These are phyloP conservation scores for Melaleuca alternifolia DNA, from an alignment of 345 rosid genomes.

Conservation along the genomic window DNA sequence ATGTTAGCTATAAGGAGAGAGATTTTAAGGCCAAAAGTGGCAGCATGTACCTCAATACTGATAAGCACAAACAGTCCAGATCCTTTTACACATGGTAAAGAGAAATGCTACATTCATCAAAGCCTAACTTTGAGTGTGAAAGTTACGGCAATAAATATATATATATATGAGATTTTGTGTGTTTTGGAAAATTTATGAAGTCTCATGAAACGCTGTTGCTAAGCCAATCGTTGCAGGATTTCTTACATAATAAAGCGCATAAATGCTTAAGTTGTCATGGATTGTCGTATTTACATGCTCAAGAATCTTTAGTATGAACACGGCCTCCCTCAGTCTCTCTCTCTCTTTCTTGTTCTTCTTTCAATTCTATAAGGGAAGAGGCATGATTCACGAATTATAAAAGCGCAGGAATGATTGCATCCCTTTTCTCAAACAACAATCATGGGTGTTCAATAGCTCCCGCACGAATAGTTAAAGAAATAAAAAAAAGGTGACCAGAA, in stretches of 20 bases:
- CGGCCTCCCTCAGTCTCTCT: neutral
- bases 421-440: neutral
- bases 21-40: neutral
- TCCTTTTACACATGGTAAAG: neutral
- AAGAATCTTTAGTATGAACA: neutral
- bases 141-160: neutral
- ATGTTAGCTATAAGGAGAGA: neutral
- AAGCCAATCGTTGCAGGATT: neutral
- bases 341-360: neutral
- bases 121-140: neutral
- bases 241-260: neutral
- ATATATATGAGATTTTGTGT: neutral
- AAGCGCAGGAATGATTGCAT: neutral
- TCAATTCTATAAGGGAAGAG: neutral
- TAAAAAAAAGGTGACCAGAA: neutral
- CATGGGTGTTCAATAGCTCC: neutral
- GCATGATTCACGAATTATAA: neutral
- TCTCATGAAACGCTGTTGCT: neutral
- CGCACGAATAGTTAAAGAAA: neutral
- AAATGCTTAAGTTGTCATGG: neutral
- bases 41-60: neutral
- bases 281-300: neutral
- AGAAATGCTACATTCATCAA: neutral
- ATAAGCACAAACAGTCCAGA: neutral
- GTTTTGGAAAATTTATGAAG: neutral